Percentiles rank a stretch among this genome's conserved stretches.
Conservation (phyloP, 192 early-diverging fungal genomes). For the Umbelopsis sp. region DNA sequence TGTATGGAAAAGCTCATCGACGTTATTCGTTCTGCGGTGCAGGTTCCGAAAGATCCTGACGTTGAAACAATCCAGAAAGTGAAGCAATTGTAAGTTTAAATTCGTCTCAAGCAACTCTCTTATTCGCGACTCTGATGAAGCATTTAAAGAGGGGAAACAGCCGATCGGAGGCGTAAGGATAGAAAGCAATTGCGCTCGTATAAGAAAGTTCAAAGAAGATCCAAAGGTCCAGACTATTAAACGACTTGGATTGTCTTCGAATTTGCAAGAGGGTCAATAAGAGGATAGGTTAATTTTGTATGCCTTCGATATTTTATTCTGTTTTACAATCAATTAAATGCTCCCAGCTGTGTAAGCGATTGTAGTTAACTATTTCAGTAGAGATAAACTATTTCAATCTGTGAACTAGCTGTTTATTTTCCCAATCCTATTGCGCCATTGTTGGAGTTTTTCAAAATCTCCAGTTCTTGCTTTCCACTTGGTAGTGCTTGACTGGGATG, state of each 20-base stretch:
- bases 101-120: neutral
- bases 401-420: neutral
- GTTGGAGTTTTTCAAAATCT: neutral
- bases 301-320: too few relatives aligned
- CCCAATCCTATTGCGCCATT: neutral
- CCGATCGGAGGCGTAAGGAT: slow-evolving; percentile 58
- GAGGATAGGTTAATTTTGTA: too few relatives aligned
- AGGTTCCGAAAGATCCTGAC: slow-evolving; percentile 68
- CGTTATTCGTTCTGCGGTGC: slow-evolving; percentile 57
- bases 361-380: too few relatives aligned
- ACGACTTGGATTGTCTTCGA: too few relatives aligned
- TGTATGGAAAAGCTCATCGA: slow-evolving; percentile 73
- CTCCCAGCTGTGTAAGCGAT: too few relatives aligned
- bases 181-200: slow-evolving; percentile 66
- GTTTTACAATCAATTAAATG: too few relatives aligned
- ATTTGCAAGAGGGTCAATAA: too few relatives aligned
- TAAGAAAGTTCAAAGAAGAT: slow-evolving; percentile 65
- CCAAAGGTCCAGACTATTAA: slow-evolving; percentile 46
- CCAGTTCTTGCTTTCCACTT: neutral
- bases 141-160: slow-evolving; percentile 16
- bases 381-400: too few relatives aligned
- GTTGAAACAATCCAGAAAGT: slow-evolving; percentile 64
- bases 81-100: slow-evolving; percentile 52
- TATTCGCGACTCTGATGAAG: neutral
- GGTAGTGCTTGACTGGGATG: neutral